Conservation (phyloP, 1,139 yeast genomes). For the Geotrichum siamense region DNA sequence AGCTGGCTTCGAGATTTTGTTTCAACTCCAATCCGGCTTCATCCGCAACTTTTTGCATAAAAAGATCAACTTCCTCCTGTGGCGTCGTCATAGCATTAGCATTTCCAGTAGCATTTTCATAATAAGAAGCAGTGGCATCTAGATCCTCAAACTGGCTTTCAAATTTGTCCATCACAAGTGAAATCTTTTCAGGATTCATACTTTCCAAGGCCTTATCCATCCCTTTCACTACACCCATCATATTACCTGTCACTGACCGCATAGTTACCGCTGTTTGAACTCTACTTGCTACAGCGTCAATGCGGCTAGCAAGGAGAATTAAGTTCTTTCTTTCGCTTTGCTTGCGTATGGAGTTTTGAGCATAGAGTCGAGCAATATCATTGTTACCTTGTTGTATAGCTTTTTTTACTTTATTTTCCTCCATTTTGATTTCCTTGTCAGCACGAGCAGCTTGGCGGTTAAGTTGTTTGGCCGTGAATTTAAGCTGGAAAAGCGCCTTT, state of each 20-base stretch:
- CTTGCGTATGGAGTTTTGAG: conserved; percentile 92
- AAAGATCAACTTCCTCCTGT: conserved; percentile 88
- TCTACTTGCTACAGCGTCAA: conserved; percentile 92
- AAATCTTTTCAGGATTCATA: conserved; percentile 85
- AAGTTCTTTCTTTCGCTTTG: conserved; percentile 79
- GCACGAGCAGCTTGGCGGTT: conserved; percentile 86
- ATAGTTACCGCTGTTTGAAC: conserved; percentile 97
- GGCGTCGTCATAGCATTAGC: conserved; percentile 88
- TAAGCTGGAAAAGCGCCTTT: conserved; percentile 19
- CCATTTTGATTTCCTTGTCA: conserved; percentile 80
- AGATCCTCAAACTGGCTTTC: conserved; percentile 94
- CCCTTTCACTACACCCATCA: conserved; percentile 87
- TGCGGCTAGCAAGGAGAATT: conserved; percentile 74
- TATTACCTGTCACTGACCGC: conserved; percentile 89
- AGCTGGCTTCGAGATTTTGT: conserved; percentile 57
- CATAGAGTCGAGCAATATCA: conserved; percentile 90
- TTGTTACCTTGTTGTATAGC: conserved; percentile 80
- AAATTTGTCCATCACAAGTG: conserved; percentile 94
- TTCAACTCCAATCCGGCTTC: conserved; percentile 94
- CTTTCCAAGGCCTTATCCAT: conserved; percentile 96
- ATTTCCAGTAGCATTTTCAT: conserved; percentile 81
- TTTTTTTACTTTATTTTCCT: conserved; percentile 80
- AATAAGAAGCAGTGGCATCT: conserved; percentile 89
- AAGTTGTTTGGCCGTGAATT: conserved; percentile 90
- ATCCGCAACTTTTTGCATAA: conserved; percentile 92